These are phyloP conservation scores for Pneumocystis carinii DNA, from an alignment of 1,139 yeast species.

Conservation along the genomic window DNA sequence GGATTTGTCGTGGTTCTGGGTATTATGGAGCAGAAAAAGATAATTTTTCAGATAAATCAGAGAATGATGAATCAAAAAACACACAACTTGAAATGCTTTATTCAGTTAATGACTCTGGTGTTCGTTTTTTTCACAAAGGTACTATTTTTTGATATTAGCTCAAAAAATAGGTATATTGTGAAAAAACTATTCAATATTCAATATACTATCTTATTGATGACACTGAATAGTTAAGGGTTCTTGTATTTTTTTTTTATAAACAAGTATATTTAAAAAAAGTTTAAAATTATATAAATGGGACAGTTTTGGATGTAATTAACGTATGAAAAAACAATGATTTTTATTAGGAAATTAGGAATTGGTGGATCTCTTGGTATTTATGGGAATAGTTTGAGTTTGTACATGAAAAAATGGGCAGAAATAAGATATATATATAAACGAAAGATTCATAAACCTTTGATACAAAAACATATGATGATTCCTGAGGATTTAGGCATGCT, in stretches of 20 bases:
- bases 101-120: conserved; percentile 10
- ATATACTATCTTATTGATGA: background rate
- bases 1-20: conserved; percentile 9
- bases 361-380: background rate
- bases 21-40: conserved; percentile 6
- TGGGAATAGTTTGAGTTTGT: background rate
- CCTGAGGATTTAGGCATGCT: background rate
- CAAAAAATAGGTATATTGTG: background rate
- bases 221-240: no score
- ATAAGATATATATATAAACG: background rate
- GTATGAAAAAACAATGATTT: no score
- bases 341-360: background rate
- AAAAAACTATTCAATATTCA: background rate
- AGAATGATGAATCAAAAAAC: background rate
- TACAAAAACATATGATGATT: conserved; percentile 5
- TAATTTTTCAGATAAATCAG: background rate
- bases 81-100: conserved; percentile 12
- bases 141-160: background rate
- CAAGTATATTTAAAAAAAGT: no score
- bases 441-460: background rate
- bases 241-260: no score
- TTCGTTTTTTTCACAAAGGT: conserved; percentile 12
- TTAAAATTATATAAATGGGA: no score
- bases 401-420: no score
- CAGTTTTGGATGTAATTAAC: no score